phyloP scores from a whole-genome alignment of 192 early-diverging fungal genomes.

The Coemansia sp. region DNA sequence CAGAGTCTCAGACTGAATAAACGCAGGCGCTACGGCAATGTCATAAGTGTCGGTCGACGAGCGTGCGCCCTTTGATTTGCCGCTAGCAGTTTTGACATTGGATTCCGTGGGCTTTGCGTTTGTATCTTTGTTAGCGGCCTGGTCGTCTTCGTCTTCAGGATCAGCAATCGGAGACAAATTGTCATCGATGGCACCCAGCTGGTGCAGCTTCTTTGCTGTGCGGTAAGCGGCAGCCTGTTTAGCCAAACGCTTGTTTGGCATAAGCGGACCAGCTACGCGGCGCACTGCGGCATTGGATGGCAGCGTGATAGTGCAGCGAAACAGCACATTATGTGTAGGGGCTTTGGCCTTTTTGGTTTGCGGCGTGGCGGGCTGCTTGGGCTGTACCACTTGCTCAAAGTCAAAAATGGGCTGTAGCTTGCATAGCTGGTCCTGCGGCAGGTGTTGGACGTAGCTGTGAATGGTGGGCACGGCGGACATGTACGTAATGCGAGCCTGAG shows the following conservation, averaged over 20 bases:
- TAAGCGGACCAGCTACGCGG: constrained; percentile 53
- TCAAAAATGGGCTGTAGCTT: constrained; percentile 59
- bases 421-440: constrained; percentile 67
- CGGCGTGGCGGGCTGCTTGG: background rate
- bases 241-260: constrained; percentile 62
- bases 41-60: constrained; percentile 23
- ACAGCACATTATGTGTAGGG: constrained; percentile 6
- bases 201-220: constrained; percentile 69
- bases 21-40: constrained; percentile 14
- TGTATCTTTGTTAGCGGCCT: background rate
- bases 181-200: constrained; percentile 69
- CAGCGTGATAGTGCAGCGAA: constrained; percentile 57
- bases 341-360: constrained; percentile 11
- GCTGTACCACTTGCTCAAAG: constrained; percentile 15
- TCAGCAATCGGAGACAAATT: constrained; percentile 62
- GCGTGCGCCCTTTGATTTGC: constrained; percentile 24
- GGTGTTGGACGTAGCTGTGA: constrained; percentile 68
- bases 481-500: constrained; percentile 71
- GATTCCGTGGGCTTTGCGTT: background rate
- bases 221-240: constrained; percentile 72
- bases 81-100: background rate
- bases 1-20: constrained; percentile 8
- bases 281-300: constrained; percentile 66
- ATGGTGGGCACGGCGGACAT: constrained; percentile 66
- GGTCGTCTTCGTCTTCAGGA: background rate